Conservation (phyloP, 1,139 yeast species). For the Yamadazyma epiphylla region DNA sequence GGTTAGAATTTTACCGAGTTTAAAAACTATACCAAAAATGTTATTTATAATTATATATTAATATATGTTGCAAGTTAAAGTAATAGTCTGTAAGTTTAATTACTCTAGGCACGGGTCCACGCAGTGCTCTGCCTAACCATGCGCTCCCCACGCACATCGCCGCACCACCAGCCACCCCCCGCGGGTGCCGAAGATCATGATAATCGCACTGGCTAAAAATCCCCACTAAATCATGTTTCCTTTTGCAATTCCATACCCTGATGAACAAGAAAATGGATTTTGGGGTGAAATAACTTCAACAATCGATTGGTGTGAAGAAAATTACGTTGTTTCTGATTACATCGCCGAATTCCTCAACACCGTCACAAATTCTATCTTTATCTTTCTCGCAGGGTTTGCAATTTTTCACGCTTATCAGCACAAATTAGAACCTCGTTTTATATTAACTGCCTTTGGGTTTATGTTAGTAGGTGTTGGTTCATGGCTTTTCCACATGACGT, state of each 20-base stretch:
- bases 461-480: slow-evolving; percentile 87
- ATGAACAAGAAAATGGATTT: slow-evolving; percentile 38
- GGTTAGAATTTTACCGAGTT: slow-evolving; percentile 47
- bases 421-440: slow-evolving; percentile 64
- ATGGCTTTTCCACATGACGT: slow-evolving; percentile 95
- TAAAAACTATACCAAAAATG: no score
- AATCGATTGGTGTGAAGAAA: slow-evolving; percentile 96
- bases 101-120: no score
- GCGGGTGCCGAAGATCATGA: slow-evolving; percentile 1
- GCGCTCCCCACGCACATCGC: not conserved
- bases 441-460: slow-evolving; percentile 73
- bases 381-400: slow-evolving; percentile 65
- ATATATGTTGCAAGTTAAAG: no score
- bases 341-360: slow-evolving; percentile 90
- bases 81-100: no score
- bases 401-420: slow-evolving; percentile 58
- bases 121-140: no score
- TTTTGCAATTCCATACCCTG: slow-evolving; percentile 45
- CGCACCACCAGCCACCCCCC: slow-evolving; percentile 1
- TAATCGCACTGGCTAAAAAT: not conserved
- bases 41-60: no score
- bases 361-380: slow-evolving; percentile 66
- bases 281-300: slow-evolving; percentile 62
- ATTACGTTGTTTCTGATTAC: slow-evolving; percentile 79
- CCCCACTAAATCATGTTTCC: slow-evolving; percentile 39